phyloP scores from a whole-genome alignment of 306 rosid genomes.

The Vigna radiata region DNA sequence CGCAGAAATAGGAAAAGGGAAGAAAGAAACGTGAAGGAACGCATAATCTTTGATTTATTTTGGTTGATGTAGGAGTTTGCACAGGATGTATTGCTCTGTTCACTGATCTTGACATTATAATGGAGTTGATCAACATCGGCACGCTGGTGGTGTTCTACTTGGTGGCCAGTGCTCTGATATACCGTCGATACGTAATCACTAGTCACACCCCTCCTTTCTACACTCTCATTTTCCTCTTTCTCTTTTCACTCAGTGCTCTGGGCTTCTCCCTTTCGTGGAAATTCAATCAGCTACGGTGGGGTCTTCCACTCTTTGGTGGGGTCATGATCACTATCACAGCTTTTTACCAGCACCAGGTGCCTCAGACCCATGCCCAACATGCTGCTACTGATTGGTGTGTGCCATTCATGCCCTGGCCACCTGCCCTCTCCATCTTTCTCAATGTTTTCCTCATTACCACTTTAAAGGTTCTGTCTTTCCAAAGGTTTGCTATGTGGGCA shows the following conservation, averaged over 20 bases:
- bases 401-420: constrained; percentile 96
- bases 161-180: constrained; percentile 88
- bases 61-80: constrained; percentile 66
- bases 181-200: constrained; percentile 65
- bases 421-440: constrained; percentile 75
- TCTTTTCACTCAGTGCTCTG: constrained; percentile 65
- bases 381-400: constrained; percentile 60
- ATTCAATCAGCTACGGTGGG: constrained; percentile 68
- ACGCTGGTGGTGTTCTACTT: constrained; percentile 86
- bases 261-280: constrained; percentile 83
- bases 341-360: constrained; percentile 63
- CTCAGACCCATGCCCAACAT: constrained; percentile 26
- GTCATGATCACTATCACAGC: constrained; percentile 58
- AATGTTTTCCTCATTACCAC: constrained; percentile 80
- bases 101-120: constrained; percentile 72
- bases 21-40: no score
- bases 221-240: constrained; percentile 67
- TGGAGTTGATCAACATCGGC: constrained; percentile 74
- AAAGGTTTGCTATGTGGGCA: constrained; percentile 76
- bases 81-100: constrained; percentile 87
- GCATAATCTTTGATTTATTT: neutral
- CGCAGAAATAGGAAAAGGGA: no score
- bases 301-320: constrained; percentile 59
- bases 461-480: constrained; percentile 59
- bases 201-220: constrained; percentile 58